Conservation (phyloP, 1,284 basidiomycete species). For the Hypsizygus ulmarius region DNA sequence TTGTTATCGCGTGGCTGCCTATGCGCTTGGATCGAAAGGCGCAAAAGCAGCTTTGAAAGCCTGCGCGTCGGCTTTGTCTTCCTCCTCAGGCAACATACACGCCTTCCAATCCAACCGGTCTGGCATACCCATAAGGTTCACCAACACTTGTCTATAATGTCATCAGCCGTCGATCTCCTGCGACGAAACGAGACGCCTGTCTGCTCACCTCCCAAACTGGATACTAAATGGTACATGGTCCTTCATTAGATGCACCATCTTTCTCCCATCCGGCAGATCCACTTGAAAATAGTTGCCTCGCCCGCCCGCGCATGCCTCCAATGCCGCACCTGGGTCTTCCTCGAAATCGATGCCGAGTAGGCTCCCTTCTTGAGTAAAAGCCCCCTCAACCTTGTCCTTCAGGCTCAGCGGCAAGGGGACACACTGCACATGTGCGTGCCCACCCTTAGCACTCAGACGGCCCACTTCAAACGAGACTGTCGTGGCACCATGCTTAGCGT, state of each 20-base stretch:
- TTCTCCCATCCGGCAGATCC: conserved; percentile 83
- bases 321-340: conserved; percentile 61
- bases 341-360: conserved; percentile 66
- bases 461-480: conserved; percentile 89
- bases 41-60: conserved; percentile 82
- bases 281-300: conserved; percentile 83
- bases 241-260: conserved; percentile 82
- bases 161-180: conserved; percentile 3
- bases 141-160: conserved; percentile 68
- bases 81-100: conserved; percentile 76
- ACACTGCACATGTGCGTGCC: conserved; percentile 89
- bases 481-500: conserved; percentile 64
- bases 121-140: conserved; percentile 66
- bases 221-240: conserved; percentile 78
- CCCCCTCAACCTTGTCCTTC: conserved; percentile 60
- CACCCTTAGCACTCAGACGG: conserved; percentile 79
- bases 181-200: conserved; percentile 14
- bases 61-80: conserved; percentile 78
- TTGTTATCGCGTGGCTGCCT: conserved; percentile 9
- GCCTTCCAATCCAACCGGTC: conserved; percentile 89
- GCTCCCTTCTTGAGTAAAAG: conserved; percentile 69
- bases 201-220: conserved; percentile 85
- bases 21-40: conserved; percentile 57
- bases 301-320: conserved; percentile 51
- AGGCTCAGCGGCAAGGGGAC: conserved; percentile 75